Base-by-base conservation (phyloP, 1,284 basidiomycete genomes). In the Anthracocystis setariae region DNA sequence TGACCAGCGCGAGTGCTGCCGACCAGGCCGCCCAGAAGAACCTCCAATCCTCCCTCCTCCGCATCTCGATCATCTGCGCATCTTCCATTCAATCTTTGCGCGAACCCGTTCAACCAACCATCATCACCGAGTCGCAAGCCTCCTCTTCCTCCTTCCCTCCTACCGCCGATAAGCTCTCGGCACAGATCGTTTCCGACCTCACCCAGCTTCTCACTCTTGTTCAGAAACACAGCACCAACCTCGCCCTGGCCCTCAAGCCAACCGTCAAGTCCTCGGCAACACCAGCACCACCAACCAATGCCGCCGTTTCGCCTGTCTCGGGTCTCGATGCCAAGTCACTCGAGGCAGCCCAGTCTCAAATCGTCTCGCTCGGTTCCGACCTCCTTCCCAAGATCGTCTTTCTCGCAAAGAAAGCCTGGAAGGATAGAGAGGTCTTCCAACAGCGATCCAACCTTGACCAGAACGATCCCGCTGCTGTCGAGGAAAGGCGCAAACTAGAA, bases 11-110 rank as follows among this genome's bases (percentile, higher is more conserved):
- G 3, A 43, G 27, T 21, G 21, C 54, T 5, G 53, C 44, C 44
- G 48, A 45, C 15, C 53, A 57, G n/a, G 48, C 52, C 12, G 62
- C 62, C 42, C 46, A 70, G 32, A 61, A 53, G 54, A 66, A 62
- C 44, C 62, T 79, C 27, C 77, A 75, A 55, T 74, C 75, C 29
- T 74, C 73, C 24, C 54, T 79, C 24, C 67, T 79, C 51, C 70
- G 77, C 45, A 66, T 75, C 46, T 74, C 73, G 33, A 72, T 79
- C 64, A 71, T 79, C 43, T 76, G 77, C 49, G 75, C 77, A 20
- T 70, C 77, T 23, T 79, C 77, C 32, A 64, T 77, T 21, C 66
- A 76, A 29, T 72, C 75, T 21, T 46, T 74, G 23, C 58, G 73
- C 37, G 73, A 74, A 53, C 59, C 59, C 8, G 64, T 73, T 12